Evolutionary conservation across 345 rosid species (phyloP).

Genomic region (Cochlearia excelsa): DNA sequence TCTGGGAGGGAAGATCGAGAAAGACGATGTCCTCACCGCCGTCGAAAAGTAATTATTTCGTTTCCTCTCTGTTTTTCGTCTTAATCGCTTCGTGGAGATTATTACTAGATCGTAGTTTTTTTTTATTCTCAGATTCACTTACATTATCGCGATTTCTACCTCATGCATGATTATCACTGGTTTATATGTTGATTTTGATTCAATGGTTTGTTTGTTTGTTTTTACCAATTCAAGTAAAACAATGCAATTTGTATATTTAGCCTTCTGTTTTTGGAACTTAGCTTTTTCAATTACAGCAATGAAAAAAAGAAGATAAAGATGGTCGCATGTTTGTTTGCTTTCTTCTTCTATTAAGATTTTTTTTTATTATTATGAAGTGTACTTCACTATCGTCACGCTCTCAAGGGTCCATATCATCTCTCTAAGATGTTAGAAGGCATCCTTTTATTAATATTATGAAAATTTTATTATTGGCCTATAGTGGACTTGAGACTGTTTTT

Average conservation of each 20-base stretch:
- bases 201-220: too few species aligned
- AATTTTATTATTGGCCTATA: too few species aligned
- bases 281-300: slow-evolving; percentile 22
- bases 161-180: neutral
- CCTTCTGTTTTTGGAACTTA: slow-evolving; percentile 1
- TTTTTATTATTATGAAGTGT: slow-evolving; percentile 23
- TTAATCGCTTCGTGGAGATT: too few species aligned
- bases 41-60: slow-evolving; percentile 60
- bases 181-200: too few species aligned
- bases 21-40: slow-evolving; percentile 72
- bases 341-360: neutral
- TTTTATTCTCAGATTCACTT: slow-evolving; percentile 19
- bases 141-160: neutral
- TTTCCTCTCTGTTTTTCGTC: neutral
- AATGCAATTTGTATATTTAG: too few species aligned
- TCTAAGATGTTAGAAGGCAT: neutral
- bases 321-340: slow-evolving; percentile 6
- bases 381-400: slow-evolving; percentile 28
- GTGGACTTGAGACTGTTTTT: too few species aligned
- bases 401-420: slow-evolving; percentile 17
- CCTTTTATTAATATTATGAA: too few species aligned
- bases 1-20: slow-evolving; percentile 91
- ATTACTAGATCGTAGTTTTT: slow-evolving; percentile 12
- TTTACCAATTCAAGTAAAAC: too few species aligned
- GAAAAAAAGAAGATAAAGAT: neutral